Percentiles rank a stretch among this genome's conserved stretches.
These are phyloP conservation scores for Gregarina niphandrodes DNA, from an alignment of 169 alveolate species.

Conservation along the genomic window DNA sequence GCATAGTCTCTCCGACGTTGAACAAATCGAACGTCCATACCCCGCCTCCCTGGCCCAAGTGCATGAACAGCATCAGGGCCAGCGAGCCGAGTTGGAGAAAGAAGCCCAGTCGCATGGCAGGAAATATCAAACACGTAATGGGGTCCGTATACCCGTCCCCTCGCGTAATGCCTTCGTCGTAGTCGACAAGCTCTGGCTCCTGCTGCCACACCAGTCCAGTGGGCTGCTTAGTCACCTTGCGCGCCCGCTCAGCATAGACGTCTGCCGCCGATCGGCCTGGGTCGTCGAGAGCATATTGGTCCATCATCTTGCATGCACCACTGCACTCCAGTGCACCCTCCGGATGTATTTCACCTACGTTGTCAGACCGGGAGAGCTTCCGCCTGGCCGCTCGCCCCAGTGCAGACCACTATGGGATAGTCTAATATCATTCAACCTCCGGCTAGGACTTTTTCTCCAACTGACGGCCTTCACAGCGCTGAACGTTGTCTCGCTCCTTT, in stretches of 20 bases:
- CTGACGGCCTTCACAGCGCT: slow-evolving; percentile 28
- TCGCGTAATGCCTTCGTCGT: slow-evolving; percentile 36
- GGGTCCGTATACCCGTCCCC: slow-evolving; percentile 52
- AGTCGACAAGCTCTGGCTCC: slow-evolving; percentile 4
- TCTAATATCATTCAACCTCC: slow-evolving; percentile 47
- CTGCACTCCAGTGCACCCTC: slow-evolving; percentile 9
- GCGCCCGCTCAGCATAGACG: slow-evolving; percentile 6
- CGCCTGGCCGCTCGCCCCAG: slow-evolving; percentile 72
- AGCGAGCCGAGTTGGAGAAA: slow-evolving; percentile 36
- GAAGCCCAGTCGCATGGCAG: slow-evolving; percentile 38
- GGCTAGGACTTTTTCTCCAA: slow-evolving; percentile 49
- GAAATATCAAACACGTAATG: slow-evolving; percentile 39
- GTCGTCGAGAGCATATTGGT: slow-evolving; percentile 4
- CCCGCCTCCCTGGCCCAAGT: slow-evolving; percentile 54
- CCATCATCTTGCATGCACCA: slow-evolving; percentile 9
- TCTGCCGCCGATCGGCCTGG: slow-evolving; percentile 1
- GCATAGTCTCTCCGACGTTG: slow-evolving; percentile 51
- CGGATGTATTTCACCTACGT: slow-evolving; percentile 68
- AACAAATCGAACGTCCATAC: slow-evolving; percentile 40
- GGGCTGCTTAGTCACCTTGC: slow-evolving; percentile 6
- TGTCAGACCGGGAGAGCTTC: slow-evolving; percentile 75
- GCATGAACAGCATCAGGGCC: slow-evolving; percentile 40
- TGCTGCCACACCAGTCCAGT: slow-evolving; percentile 1
- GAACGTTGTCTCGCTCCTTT: slow-evolving; percentile 31
- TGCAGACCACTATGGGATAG: slow-evolving; percentile 60